Percentiles rank a stretch among this genome's conserved stretches.
phyloP scores from a whole-genome alignment of 148 eudicot genomes.

The Linanthus parryae region DNA sequence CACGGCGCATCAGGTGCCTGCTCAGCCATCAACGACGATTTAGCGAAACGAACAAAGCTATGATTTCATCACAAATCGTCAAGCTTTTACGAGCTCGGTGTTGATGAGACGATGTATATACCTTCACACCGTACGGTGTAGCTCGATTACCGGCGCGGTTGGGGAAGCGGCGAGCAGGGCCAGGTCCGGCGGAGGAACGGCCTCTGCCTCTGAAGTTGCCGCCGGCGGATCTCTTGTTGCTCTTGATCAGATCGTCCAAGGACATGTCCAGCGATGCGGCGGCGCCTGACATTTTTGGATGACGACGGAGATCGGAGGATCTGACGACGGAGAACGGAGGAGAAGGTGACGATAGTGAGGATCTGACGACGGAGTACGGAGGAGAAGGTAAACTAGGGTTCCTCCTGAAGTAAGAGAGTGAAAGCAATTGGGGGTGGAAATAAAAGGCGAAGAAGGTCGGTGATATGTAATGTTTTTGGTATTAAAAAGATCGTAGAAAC shows the following conservation, averaged over 20 bases:
- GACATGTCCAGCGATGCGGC: constrained; percentile 64
- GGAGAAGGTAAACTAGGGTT: too few species aligned
- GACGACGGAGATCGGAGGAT: too few species aligned
- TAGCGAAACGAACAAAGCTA: background rate
- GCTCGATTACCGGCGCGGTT: constrained; percentile 64
- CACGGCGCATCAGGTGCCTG: constrained; percentile 57
- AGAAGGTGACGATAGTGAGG: too few species aligned
- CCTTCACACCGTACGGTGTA: constrained; percentile 56
- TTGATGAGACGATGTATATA: constrained; percentile 4
- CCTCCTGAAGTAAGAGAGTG: too few species aligned
- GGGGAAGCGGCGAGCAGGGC: constrained; percentile 56
- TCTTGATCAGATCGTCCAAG: constrained; percentile 88
- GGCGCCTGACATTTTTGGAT: constrained; percentile 76
- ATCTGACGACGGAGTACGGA: too few species aligned
- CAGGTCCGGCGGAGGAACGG: constrained; percentile 35
- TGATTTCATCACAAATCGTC: background rate
- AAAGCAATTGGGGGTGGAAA: too few species aligned
- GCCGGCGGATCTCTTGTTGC: constrained; percentile 59
- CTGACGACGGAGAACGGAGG: too few species aligned
- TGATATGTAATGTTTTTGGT: too few species aligned
- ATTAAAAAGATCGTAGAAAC: too few species aligned
- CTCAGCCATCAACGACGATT: background rate
- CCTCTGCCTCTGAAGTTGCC: constrained; percentile 54
- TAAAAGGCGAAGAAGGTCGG: too few species aligned
- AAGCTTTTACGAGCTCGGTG: constrained; percentile 1